A percentile compares a stretch with the other conserved stretches of the same genome.
Conservation (phyloP, 208 protist species). For the Trypanosoma conorhini region DNA sequence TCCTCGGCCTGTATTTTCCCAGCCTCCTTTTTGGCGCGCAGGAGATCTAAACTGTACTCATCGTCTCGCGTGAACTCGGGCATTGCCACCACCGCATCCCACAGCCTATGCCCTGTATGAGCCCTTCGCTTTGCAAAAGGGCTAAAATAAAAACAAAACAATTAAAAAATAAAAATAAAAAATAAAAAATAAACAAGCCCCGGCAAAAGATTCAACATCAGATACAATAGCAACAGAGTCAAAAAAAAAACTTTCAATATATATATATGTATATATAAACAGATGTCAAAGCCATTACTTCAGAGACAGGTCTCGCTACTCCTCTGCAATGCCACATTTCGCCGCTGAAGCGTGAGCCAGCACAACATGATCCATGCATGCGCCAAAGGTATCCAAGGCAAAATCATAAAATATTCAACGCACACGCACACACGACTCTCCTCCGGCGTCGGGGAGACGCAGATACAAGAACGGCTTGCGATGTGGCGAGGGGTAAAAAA, state of each 20-base stretch:
- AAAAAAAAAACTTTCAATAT: not conserved
- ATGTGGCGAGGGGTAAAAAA: not conserved
- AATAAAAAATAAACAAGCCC: no score
- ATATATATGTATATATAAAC: conserved; percentile 3
- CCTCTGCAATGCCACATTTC: not conserved
- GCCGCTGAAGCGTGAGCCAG: not conserved
- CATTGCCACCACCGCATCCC: conserved; percentile 6
- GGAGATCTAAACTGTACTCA: conserved; percentile 35
- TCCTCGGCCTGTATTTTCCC: conserved; percentile 30
- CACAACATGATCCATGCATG: not conserved
- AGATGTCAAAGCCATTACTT: not conserved
- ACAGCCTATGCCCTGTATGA: conserved; percentile 1
- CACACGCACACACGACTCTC: not conserved
- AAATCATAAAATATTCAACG: not conserved
- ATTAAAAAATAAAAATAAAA: conserved; percentile 21
- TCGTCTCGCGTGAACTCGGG: conserved; percentile 37
- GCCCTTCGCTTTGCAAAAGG: conserved; percentile 12
- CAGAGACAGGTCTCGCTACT: not conserved
- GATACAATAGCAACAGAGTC: conserved; percentile 7
- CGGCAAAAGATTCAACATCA: not conserved
- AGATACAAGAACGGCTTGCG: not conserved
- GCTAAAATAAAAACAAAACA: not conserved
- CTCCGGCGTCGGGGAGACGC: not conserved
- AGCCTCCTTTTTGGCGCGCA: conserved; percentile 17
- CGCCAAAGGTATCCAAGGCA: not conserved